Evolutionary conservation across 225 moss, liverwort and hornwort species (phyloP).

Genomic region (Pseudoscleropodium purum): DNA sequence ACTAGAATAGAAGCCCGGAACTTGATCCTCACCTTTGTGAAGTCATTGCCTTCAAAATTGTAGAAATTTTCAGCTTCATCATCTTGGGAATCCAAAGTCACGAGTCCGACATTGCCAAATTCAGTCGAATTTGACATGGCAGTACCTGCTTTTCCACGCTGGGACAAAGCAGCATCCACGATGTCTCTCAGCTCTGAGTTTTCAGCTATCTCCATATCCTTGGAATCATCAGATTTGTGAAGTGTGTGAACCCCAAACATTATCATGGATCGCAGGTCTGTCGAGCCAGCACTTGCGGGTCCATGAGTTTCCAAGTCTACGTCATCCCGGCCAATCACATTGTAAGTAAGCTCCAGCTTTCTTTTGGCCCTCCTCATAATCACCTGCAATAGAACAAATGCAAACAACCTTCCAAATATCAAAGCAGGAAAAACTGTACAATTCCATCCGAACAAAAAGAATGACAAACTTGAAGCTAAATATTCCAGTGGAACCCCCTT

Average conservation of each 20-base stretch:
- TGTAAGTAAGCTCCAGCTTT: conserved; percentile 72
- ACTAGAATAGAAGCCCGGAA: background rate
- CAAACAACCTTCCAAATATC: background rate
- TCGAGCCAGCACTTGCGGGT: conserved; percentile 25
- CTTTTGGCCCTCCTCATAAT: conserved; percentile 64
- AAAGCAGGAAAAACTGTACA: background rate
- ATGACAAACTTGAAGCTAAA: background rate
- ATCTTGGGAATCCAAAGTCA: conserved; percentile 16
- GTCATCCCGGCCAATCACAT: conserved; percentile 70
- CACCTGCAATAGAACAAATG: conserved; percentile 28
- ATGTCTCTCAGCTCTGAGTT: conserved; percentile 7
- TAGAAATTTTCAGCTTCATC: conserved; percentile 29
- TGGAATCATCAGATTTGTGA: conserved; percentile 11
- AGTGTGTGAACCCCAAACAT: conserved; percentile 68
- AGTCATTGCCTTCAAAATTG: conserved; percentile 41
- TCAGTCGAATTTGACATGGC: conserved; percentile 13
- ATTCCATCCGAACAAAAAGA: background rate
- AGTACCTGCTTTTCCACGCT: conserved; percentile 23
- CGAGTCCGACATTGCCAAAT: conserved; percentile 10
- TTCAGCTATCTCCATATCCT: background rate
- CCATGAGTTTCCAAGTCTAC: conserved; percentile 46
- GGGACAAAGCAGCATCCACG: conserved; percentile 27
- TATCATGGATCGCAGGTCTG: conserved; percentile 82
- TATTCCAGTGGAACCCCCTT: background rate
- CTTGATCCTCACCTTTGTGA: conserved; percentile 32